Conservation (phyloP, 208 protist genomes). For the Acanthamoeba royreba region DNA sequence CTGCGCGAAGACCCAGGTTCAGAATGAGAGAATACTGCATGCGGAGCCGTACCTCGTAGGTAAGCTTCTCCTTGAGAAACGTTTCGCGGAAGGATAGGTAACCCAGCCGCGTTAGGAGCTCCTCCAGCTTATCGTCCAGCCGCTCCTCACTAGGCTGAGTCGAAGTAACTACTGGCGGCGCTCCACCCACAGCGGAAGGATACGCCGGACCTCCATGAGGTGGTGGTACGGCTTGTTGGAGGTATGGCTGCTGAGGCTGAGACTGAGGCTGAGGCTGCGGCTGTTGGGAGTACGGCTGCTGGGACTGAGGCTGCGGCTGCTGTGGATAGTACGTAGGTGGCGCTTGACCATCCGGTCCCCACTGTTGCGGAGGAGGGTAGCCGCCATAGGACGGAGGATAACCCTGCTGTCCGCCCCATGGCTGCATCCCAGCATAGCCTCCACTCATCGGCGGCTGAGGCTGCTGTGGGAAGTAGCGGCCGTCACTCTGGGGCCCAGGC, state of each 20-base stretch:
- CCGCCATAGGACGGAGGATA: not conserved
- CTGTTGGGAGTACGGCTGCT: not conserved
- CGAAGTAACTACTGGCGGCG: not conserved
- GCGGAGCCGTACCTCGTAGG: not conserved
- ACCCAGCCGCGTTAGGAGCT: conserved; percentile 19
- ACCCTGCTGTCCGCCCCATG: not conserved
- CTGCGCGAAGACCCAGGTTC: not conserved
- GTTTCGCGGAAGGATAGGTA: conserved; percentile 1
- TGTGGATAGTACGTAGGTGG: not conserved
- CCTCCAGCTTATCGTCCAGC: conserved; percentile 10
- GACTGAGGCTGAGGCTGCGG: not conserved
- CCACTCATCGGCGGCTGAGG: no score
- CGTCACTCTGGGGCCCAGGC: no score
- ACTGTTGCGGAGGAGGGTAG: no score
- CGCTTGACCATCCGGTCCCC: not conserved
- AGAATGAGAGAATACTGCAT: not conserved
- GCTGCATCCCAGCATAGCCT: no score
- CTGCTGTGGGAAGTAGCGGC: no score
- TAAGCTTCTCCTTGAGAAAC: conserved; percentile 40
- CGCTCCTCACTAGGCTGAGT: not conserved
- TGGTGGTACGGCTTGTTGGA: not conserved
- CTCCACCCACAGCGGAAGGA: not conserved
- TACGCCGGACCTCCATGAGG: not conserved
- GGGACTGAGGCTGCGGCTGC: not conserved
- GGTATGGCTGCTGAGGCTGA: not conserved